A percentile compares a stretch with the other conserved stretches of the same genome.
Evolutionary conservation across 2,329 filamentous ascomycete species (phyloP).

Genomic region (Pseudogymnoascus sp.): DNA sequence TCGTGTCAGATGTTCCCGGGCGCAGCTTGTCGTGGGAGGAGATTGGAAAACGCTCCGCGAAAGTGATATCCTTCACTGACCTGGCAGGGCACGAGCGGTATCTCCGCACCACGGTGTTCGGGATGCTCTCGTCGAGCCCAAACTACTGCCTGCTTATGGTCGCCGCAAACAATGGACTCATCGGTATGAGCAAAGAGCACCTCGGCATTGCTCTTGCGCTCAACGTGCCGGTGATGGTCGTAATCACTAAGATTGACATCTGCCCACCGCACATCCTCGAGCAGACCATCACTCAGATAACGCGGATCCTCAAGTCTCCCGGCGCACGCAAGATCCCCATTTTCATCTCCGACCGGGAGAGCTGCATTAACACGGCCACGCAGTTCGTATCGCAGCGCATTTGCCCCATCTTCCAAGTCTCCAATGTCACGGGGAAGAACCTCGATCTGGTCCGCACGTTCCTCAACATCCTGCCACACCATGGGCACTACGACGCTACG

Average conservation of each 20-base stretch:
- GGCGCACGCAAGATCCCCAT: conserved; percentile 92
- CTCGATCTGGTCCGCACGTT: conserved; percentile 87
- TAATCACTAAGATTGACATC: conserved; percentile 97
- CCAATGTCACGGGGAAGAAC: conserved; percentile 90
- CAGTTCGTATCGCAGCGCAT: conserved; percentile 94
- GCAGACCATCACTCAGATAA: conserved; percentile 86
- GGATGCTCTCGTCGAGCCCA: conserved; percentile 84
- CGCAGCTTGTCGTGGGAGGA: conserved; percentile 94
- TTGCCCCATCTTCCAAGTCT: conserved; percentile 95
- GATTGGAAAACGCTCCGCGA: conserved; percentile 87
- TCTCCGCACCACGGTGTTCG: conserved; percentile 91
- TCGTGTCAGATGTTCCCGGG: conserved; percentile 73
- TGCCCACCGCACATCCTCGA: conserved; percentile 92
- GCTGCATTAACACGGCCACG: conserved; percentile 89
- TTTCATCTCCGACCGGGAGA: conserved; percentile 84
- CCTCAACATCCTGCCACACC: conserved; percentile 88
- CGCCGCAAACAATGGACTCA: conserved; percentile 90
- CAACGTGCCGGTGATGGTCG: conserved; percentile 95
- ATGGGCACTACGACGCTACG: conserved; percentile 82
- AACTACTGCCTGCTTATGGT: conserved; percentile 99
- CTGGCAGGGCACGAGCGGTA: conserved; percentile 94
- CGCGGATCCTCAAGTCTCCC: conserved; percentile 85
- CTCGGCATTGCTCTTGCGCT: conserved; percentile 87
- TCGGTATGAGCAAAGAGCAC: conserved; percentile 98
- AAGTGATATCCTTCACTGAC: conserved; percentile 95